These are phyloP conservation scores for Lentithecium fluviatile DNA, from an alignment of 495 filamentous ascomycete species.

Conservation along the genomic window DNA sequence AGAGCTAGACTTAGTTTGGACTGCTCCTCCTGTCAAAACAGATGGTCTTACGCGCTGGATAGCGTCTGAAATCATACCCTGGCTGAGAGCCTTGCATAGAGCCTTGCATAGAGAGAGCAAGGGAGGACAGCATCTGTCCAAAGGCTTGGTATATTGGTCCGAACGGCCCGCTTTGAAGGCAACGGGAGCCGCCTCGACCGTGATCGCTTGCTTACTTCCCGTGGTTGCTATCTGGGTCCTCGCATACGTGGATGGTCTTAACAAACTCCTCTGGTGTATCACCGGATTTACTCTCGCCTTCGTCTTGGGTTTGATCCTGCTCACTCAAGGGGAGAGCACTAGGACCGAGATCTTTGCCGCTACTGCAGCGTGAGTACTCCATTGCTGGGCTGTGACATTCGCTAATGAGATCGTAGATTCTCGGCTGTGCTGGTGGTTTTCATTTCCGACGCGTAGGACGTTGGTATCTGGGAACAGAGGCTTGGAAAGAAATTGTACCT, in stretches of 20 bases:
- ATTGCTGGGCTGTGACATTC: not conserved
- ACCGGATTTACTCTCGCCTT: conserved; percentile 5
- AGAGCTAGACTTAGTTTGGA: not conserved
- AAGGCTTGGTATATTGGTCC: too few species aligned
- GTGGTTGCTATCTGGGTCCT: conserved; percentile 8
- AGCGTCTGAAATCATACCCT: not conserved
- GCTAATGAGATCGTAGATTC: conserved; percentile 2
- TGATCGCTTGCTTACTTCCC: conserved; percentile 13
- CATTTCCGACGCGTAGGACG: too few species aligned
- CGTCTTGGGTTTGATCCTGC: not conserved
- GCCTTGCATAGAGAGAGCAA: not conserved
- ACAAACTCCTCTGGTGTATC: not conserved
- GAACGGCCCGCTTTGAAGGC: not conserved
- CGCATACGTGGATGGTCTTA: conserved; percentile 6
- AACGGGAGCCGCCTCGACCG: conserved; percentile 2
- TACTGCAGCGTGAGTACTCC: conserved; percentile 11
- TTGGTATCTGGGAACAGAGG: too few species aligned
- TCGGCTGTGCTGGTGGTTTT: conserved; percentile 14
- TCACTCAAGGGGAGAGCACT: conserved; percentile 6
- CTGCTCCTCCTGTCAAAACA: not conserved
- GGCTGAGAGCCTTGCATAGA: not conserved
- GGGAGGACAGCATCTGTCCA: not conserved
- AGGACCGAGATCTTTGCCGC: conserved; percentile 7
- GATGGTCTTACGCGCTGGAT: not conserved
- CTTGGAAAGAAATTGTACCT: too few species aligned